Base-by-base conservation (phyloP, 805 yeast species). In the Myxozyma vanderwaltii region DNA sequence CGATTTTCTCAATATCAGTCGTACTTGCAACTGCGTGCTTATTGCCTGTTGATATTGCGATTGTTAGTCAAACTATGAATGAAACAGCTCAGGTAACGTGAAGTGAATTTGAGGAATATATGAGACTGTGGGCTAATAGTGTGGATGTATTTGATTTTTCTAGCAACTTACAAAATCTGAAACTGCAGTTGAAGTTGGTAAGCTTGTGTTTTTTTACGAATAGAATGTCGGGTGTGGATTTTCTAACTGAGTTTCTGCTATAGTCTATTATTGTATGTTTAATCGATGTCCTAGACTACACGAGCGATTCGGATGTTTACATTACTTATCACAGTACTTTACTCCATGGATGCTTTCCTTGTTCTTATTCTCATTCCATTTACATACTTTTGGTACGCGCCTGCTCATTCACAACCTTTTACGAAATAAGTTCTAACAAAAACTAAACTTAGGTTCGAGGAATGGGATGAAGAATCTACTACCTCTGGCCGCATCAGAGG, bases 41-140 rank as follows among this genome's bases (percentile, higher is more conserved):
- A 33, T 31, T 67, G 4, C 67, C 69, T 8, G 59, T 67, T 21
- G 69, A 67, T 43, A 62, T 67, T 27, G 62, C 66, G n/a, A 48
- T 66, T 35, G 65, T 67, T 23, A 57, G 67, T 23, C 56, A 54
- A 24, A 51, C 65, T 4, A 51, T 54, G 8, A 15, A 55, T 15
- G 64, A 61, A 23, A 41, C 40, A 46, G 46, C 17, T 36, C 51
- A 50, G 51, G 56, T 59, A 13, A 26, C 48, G 36, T 12, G 35
- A 12, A 17, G 4, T 21, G 12, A 29, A 4, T 8, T 19, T 15
- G 38, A 15, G n/a, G n/a, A n/a, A n/a, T n/a, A n/a, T n/a, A n/a
- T n/a, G n/a, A n/a, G n/a, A n/a, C n/a, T n/a, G n/a, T n/a, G n/a
- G n/a, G n/a, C n/a, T n/a, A n/a, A 13, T 10, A 29, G n/a, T 6